These are phyloP conservation scores for Diplocarpon rosae DNA, from an alignment of 2,329 filamentous ascomycete genomes.

Conservation along the genomic window DNA sequence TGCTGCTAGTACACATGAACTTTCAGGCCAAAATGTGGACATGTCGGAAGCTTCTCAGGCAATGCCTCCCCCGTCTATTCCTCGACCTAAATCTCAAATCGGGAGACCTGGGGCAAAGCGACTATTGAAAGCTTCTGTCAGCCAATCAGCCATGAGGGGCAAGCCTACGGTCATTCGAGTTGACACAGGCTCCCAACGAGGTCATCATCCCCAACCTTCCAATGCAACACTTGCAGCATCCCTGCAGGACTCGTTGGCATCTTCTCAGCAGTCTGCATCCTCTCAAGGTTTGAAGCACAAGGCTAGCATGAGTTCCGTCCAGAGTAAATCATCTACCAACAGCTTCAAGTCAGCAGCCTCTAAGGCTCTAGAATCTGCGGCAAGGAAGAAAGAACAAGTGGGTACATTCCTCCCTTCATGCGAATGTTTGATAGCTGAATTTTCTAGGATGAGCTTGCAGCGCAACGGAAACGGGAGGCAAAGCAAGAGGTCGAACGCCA, in stretches of 20 bases:
- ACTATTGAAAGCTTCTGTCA: constrained; percentile 46
- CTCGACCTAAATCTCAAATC: constrained; percentile 39
- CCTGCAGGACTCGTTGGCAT: constrained; percentile 43
- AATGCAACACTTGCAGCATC: constrained; percentile 46
- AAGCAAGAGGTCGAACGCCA: constrained; percentile 76
- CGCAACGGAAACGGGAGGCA: constrained; percentile 66
- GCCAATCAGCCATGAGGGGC: constrained; percentile 44
- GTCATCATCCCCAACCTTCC: constrained; percentile 49
- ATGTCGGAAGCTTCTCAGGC: constrained; percentile 40
- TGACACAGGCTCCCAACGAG: constrained; percentile 54
- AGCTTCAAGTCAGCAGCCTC: constrained; percentile 57
- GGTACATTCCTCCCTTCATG: constrained; percentile 2
- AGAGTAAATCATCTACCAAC: constrained; percentile 31
- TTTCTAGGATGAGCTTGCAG: constrained; percentile 60
- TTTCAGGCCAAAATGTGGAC: constrained; percentile 36
- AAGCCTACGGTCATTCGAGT: constrained; percentile 64
- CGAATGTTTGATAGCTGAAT: neutral
- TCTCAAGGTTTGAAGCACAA: constrained; percentile 47
- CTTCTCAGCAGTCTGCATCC: constrained; percentile 35
- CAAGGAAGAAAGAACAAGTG: constrained; percentile 68
- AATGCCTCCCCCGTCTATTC: constrained; percentile 50
- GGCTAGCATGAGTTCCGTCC: constrained; percentile 39
- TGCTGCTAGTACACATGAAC: constrained; percentile 26
- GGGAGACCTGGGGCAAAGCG: constrained; percentile 43
- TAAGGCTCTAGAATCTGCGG: constrained; percentile 65